Conservation (phyloP, 2,329 filamentous ascomycete species). For the Fusarium pseudocircinatum region DNA sequence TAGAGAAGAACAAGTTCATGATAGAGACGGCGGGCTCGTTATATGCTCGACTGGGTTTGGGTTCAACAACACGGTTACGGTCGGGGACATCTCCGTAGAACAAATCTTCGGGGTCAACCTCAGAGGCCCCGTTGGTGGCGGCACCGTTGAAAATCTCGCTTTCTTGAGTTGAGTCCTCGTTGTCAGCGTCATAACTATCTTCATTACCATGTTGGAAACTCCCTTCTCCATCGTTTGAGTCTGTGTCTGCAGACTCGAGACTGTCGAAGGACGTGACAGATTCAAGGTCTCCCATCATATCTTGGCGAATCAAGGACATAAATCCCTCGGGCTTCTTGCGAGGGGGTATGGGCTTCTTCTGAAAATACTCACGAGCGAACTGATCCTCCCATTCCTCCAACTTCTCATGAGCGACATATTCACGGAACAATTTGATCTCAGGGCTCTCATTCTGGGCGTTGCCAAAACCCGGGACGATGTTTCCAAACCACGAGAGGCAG, state of each 20-base stretch:
- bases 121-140: not conserved
- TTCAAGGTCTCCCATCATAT: not conserved
- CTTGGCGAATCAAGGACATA: not conserved
- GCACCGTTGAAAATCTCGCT: not conserved
- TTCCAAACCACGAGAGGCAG: slow-evolving; percentile 26
- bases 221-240: not conserved
- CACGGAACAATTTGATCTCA: not conserved
- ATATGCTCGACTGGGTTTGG: not conserved
- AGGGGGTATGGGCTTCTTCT: not conserved
- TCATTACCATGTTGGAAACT: not conserved
- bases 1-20: not conserved
- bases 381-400: slow-evolving; percentile 5
- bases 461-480: not conserved
- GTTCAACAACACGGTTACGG: too few species aligned
- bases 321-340: not conserved
- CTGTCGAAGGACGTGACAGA: not conserved
- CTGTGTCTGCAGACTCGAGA: not conserved
- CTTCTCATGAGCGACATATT: slow-evolving; percentile 1
- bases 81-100: not conserved
- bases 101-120: slow-evolving; percentile 3
- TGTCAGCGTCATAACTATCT: not conserved
- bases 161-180: not conserved
- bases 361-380: slow-evolving; percentile 17
- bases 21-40: not conserved
- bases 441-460: not conserved